Conservation (phyloP, 306 rosid genomes). For the Leucaena leucocephala region DNA sequence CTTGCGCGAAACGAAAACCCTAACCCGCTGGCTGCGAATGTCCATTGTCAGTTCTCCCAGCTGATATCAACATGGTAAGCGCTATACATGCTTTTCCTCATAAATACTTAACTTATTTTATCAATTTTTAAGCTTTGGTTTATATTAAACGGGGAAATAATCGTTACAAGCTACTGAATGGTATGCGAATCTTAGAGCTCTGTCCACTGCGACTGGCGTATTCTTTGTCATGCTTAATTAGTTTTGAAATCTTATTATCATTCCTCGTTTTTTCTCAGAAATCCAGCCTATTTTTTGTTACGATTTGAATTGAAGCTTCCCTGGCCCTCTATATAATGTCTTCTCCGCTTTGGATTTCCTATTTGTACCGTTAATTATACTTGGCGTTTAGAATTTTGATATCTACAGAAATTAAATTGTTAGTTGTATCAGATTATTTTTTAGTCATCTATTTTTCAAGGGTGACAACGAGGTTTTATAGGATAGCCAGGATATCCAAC, state of each 20-base stretch:
- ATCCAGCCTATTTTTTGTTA: background rate
- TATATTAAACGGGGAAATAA: conserved; percentile 21
- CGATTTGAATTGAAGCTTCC: conserved; percentile 5
- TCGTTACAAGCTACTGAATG: background rate
- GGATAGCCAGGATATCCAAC: background rate
- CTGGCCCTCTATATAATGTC: background rate
- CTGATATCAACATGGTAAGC: conserved; percentile 33
- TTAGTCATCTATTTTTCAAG: background rate
- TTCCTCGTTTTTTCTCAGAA: background rate
- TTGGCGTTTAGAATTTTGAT: background rate
- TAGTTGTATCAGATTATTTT: background rate
- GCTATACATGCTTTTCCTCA: background rate
- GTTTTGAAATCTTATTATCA: background rate
- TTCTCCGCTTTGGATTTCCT: background rate
- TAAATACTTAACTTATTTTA: background rate
- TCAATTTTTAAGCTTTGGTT: background rate
- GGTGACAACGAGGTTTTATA: background rate
- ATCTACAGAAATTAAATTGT: background rate
- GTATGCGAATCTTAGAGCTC: background rate
- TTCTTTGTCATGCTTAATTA: background rate
- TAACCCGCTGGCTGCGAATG: background rate
- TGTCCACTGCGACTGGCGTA: background rate
- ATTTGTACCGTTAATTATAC: background rate
- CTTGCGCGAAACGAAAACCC: conserved; percentile 24
- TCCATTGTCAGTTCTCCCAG: background rate